Evolutionary conservation across 2,329 filamentous ascomycete genomes (phyloP).

Genomic region (Cordyceps pruinosa): DNA sequence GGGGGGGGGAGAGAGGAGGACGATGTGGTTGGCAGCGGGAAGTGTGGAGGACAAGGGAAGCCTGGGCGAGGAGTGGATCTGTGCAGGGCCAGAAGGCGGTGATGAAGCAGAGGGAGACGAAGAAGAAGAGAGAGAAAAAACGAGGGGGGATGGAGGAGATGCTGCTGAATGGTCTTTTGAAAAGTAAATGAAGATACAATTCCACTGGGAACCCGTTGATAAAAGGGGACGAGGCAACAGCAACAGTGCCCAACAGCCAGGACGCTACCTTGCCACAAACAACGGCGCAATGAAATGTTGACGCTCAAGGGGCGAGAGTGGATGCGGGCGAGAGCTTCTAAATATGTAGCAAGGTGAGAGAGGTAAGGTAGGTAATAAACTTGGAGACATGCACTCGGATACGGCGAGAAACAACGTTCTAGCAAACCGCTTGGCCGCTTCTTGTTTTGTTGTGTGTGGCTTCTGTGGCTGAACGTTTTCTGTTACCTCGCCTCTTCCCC

Average conservation of each 20-base stretch:
- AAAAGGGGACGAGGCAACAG: background rate
- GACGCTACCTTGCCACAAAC: slow-evolving; percentile 13
- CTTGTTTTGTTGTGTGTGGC: background rate
- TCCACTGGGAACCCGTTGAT: background rate
- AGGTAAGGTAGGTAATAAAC: slow-evolving; percentile 15
- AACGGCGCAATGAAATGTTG: slow-evolving; percentile 1
- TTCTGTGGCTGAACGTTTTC: background rate
- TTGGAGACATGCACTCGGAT: too few species aligned
- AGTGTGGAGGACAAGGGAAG: slow-evolving; percentile 9
- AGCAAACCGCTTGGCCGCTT: background rate
- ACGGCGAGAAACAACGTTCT: background rate
- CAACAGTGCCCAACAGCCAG: too few species aligned
- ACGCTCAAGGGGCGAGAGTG: background rate
- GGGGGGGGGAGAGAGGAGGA: background rate
- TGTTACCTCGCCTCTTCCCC: too few species aligned
- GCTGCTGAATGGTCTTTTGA: too few species aligned
- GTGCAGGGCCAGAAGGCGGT: slow-evolving; percentile 3
- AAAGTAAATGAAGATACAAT: slow-evolving; percentile 1
- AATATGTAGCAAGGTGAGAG: too few species aligned
- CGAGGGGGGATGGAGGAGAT: background rate
- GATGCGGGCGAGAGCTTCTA: slow-evolving; percentile 13
- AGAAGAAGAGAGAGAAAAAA: background rate
- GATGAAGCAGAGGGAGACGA: background rate
- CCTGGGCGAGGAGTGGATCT: slow-evolving; percentile 2
- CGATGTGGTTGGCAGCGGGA: background rate